Evolutionary conservation across 441 rosid species (phyloP).

Genomic region (Populus trichocarpa): DNA sequence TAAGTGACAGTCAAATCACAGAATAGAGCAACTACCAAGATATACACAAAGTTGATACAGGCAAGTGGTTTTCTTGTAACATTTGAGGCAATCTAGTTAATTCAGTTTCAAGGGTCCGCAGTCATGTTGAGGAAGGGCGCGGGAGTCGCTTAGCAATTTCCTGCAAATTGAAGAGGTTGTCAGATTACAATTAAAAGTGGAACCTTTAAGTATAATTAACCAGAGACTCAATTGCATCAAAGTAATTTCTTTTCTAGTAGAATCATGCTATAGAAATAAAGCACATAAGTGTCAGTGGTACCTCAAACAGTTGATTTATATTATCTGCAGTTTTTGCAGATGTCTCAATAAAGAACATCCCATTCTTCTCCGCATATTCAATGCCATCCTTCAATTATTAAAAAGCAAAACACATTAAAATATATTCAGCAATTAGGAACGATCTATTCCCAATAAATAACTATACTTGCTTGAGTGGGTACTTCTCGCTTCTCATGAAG

Average conservation of each 20-base stretch:
- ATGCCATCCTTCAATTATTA: constrained; percentile 62
- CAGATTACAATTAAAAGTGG: constrained; percentile 2
- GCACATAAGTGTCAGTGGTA: constrained; percentile 17
- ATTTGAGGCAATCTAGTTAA: constrained; percentile 10
- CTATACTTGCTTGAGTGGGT: constrained; percentile 51
- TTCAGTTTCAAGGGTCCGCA: constrained; percentile 10
- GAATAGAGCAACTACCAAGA: constrained; percentile 6
- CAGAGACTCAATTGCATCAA: neutral
- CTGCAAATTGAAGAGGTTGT: constrained; percentile 34
- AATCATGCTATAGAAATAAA: neutral
- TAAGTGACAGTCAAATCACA: constrained; percentile 2
- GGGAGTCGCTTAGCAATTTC: constrained; percentile 90
- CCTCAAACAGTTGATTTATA: constrained; percentile 92
- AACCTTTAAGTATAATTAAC: neutral
- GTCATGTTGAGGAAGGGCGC: constrained; percentile 63
- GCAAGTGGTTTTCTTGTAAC: constrained; percentile 8
- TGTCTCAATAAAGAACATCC: constrained; percentile 98
- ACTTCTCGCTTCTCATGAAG: constrained; percentile 87
- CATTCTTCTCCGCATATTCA: constrained; percentile 91
- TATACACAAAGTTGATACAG: constrained; percentile 23
- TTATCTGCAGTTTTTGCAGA: constrained; percentile 99
- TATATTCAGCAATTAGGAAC: neutral
- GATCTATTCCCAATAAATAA: neutral
- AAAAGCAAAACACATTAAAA: constrained; percentile 5
- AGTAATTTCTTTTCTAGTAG: neutral